phyloP scores from a whole-genome alignment of 176 grass and related monocot species.

The Thinopyrum elongatum region DNA sequence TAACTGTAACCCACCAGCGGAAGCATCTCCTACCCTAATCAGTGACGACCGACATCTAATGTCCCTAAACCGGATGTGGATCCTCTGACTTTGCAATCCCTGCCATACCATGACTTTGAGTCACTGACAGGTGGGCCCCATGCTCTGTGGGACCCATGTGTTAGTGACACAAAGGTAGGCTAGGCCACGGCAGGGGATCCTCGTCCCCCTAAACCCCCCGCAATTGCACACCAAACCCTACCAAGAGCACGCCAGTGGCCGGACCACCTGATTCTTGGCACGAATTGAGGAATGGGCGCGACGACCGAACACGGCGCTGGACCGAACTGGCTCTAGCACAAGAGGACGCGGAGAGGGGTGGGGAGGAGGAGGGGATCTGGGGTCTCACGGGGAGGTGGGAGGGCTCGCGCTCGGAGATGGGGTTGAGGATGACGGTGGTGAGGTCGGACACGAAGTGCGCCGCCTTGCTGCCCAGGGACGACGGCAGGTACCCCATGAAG shows the following conservation, averaged over 20 bases:
- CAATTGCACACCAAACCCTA: slow-evolving; percentile 20
- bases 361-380: slow-evolving; percentile 23
- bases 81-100: too few species aligned
- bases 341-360: neutral
- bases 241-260: neutral
- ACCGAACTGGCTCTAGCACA: neutral
- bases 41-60: too few species aligned
- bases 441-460: slow-evolving; percentile 92
- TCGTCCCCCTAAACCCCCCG: neutral
- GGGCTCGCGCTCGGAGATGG: slow-evolving; percentile 79
- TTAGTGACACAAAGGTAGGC: too few species aligned
- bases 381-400: slow-evolving; percentile 63
- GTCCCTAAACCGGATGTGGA: too few species aligned
- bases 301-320: neutral
- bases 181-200: too few species aligned
- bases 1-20: too few species aligned
- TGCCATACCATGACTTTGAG: too few species aligned
- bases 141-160: too few species aligned
- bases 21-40: too few species aligned
- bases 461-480: slow-evolving; percentile 85
- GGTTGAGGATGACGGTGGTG: slow-evolving; percentile 98
- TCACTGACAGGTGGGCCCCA: too few species aligned
- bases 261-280: neutral
- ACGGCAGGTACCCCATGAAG: slow-evolving; percentile 96
- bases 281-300: neutral